Evolutionary conservation across 345 rosid genomes (phyloP).

Genomic region (Acer negundo): DNA sequence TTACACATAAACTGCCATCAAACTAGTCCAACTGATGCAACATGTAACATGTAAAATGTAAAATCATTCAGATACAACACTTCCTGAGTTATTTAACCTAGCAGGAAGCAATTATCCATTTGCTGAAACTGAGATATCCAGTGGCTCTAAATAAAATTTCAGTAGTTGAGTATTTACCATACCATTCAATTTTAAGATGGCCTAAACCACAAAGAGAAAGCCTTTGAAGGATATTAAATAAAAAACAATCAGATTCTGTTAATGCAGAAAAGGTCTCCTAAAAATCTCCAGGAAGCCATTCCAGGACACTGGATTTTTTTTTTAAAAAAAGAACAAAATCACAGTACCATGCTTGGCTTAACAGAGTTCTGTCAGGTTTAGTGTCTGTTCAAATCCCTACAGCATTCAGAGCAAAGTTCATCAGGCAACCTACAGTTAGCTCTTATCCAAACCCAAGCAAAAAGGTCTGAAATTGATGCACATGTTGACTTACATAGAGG

Average conservation of each 20-base stretch:
- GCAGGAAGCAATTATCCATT: background rate
- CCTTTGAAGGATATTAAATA: background rate
- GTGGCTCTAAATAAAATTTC: background rate
- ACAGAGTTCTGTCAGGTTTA: background rate
- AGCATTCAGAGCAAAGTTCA: background rate
- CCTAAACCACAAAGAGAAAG: background rate
- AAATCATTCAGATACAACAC: background rate
- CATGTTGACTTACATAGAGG: background rate
- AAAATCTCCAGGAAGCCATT: constrained; percentile 4
- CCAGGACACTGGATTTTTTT: background rate
- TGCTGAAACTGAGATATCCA: background rate
- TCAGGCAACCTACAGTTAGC: background rate
- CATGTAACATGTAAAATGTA: background rate
- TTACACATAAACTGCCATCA: background rate
- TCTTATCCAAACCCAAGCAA: background rate
- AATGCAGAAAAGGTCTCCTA: background rate
- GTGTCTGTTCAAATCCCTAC: background rate
- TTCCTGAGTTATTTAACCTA: background rate
- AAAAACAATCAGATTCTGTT: background rate
- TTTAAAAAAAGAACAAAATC: background rate
- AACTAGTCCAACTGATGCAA: background rate
- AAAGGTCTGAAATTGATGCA: background rate
- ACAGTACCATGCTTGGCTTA: background rate
- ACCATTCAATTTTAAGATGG: background rate
- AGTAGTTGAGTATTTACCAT: background rate